Base-by-base conservation (phyloP, 495 filamentous ascomycete genomes). In the Hyaloscypha hepaticicola region DNA sequence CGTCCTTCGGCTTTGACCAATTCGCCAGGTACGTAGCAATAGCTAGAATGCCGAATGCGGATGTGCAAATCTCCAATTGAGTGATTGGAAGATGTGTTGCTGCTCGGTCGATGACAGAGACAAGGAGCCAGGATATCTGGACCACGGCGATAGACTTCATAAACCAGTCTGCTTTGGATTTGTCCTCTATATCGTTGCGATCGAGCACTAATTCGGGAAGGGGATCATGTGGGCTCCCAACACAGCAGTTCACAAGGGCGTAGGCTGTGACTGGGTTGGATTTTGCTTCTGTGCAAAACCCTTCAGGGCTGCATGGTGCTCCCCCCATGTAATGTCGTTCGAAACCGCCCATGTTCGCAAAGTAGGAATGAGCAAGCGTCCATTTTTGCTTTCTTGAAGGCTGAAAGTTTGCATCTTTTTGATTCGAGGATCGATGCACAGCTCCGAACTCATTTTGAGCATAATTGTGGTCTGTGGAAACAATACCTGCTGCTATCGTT, bases 1-100 rank as follows among this genome's bases (percentile, higher is more conserved):
- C 48, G 48, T 50, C 48, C 22, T 50, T 50, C 22, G 48, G 48
- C 48, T 50, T 50, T 16, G 48, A 50, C 48, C 48, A 50, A 50
- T 50, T 50, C 19, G 48, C 48, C 4, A 50, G 3, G 48, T 50
- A 50, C 5, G 48, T 50, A 5, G 22, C 16, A 5, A 50, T 24
- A 5, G 48, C 48, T 4, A 50, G 22, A 16, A 50, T 3, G 19
- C 19, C 14, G 22, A 50, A 50, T 5, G 48, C 48, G 3, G 22
- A n/a, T n/a, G 48, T 50, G 48, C 48, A 50, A 16, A 50, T 50
- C 14, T 50, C 48, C 5, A 50, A 5, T 16, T 50, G 48, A 24
- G 19, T 50, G 48, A 50, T 24, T 5, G 48, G 48, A 3, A 50
- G 5, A 5, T 24, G 16, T 24, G 16, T 50, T 24, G 16, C 19